Conservation (phyloP, 2,329 filamentous ascomycete species). For the Alternaria metachromatica region DNA sequence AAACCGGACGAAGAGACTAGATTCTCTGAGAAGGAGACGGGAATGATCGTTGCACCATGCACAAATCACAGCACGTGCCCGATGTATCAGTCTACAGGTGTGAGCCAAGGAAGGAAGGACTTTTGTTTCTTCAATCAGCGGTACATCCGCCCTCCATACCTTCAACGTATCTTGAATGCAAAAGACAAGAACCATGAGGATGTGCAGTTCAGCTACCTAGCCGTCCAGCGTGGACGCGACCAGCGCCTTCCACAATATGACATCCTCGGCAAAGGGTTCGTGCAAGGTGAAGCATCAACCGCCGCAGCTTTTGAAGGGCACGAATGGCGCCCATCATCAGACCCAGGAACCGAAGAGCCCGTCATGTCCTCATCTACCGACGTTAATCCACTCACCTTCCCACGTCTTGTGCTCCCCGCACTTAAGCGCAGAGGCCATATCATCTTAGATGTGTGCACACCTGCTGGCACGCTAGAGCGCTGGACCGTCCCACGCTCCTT, state of each 20-base stretch:
- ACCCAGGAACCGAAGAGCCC: slow-evolving; percentile 22
- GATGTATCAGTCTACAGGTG: slow-evolving; percentile 79
- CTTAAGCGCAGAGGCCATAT: slow-evolving; percentile 90
- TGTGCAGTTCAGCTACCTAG: slow-evolving; percentile 87
- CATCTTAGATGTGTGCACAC: slow-evolving; percentile 88
- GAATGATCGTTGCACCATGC: slow-evolving; percentile 72
- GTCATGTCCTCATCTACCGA: slow-evolving; percentile 43
- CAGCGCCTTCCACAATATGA: slow-evolving; percentile 52
- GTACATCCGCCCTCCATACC: slow-evolving; percentile 81
- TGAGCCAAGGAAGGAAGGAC: slow-evolving; percentile 78
- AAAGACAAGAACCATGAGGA: slow-evolving; percentile 84
- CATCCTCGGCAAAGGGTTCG: slow-evolving; percentile 37
- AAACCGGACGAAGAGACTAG: slow-evolving; percentile 47
- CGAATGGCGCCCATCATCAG: slow-evolving; percentile 45
- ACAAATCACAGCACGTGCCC: slow-evolving; percentile 89
- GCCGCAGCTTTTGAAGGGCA: slow-evolving; percentile 76
- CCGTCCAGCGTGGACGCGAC: slow-evolving; percentile 78
- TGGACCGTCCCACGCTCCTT: slow-evolving; percentile 90
- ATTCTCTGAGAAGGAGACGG: slow-evolving; percentile 58
- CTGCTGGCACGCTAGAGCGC: slow-evolving; percentile 82
- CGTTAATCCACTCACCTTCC: slow-evolving; percentile 68
- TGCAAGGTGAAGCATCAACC: slow-evolving; percentile 64
- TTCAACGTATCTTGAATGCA: slow-evolving; percentile 76
- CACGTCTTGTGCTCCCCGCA: slow-evolving; percentile 78
- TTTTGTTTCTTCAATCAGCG: slow-evolving; percentile 91